Conservation (phyloP, 2,329 filamentous ascomycete genomes). For the Dactylellina leptospora region DNA sequence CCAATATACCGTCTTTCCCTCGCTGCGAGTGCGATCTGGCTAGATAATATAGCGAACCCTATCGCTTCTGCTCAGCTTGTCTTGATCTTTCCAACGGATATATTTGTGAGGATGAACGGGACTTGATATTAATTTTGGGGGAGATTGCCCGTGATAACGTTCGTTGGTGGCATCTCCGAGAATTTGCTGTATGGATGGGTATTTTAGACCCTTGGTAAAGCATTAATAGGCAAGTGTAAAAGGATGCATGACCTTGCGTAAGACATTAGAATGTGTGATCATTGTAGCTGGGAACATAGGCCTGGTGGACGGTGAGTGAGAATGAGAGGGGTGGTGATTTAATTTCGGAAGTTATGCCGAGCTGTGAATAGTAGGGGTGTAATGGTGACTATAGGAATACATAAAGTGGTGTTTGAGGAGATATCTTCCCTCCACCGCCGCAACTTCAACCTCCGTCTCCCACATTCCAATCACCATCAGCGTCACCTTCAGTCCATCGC, state of each 20-base stretch:
- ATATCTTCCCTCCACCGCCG: neutral
- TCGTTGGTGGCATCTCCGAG: constrained; percentile 5
- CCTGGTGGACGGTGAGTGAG: too few species aligned
- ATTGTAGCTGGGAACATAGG: too few species aligned
- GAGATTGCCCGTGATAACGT: constrained; percentile 6
- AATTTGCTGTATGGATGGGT: constrained; percentile 3
- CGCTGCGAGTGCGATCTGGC: constrained; percentile 5
- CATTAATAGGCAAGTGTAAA: too few species aligned
- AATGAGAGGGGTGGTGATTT: too few species aligned
- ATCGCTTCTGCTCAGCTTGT: neutral
- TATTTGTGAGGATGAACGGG: neutral
- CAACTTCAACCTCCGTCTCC: neutral
- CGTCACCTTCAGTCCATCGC: neutral
- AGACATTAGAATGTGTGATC: too few species aligned
- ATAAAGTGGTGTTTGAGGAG: too few species aligned
- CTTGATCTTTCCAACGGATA: neutral
- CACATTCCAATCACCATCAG: neutral
- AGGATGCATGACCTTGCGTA: too few species aligned
- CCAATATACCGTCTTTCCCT: constrained; percentile 10
- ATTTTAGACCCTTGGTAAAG: neutral
- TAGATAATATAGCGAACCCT: constrained; percentile 5
- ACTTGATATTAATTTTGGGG: neutral
- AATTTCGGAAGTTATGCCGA: too few species aligned
- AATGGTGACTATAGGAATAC: too few species aligned
- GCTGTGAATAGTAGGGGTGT: too few species aligned